These are phyloP conservation scores for Monilinia laxa DNA, from an alignment of 2,329 filamentous ascomycete genomes.

Conservation along the genomic window DNA sequence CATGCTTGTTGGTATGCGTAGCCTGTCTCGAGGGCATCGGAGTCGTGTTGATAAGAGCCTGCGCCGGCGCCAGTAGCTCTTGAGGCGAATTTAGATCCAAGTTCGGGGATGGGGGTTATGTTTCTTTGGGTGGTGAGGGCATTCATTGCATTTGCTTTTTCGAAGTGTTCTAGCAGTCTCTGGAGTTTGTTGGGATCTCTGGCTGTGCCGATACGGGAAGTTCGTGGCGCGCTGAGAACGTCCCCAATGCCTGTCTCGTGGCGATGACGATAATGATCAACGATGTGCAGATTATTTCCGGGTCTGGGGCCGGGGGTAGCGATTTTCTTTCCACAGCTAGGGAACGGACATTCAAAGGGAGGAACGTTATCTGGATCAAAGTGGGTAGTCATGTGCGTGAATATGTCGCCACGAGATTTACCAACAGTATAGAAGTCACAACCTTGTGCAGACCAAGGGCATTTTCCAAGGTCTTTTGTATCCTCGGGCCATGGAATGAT, in stretches of 20 bases:
- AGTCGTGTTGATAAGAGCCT: background rate
- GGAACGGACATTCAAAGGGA: slow-evolving; percentile 8
- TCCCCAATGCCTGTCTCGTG: background rate
- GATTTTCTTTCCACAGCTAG: background rate
- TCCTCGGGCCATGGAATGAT: slow-evolving; percentile 3
- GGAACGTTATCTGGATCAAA: background rate
- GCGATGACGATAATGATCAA: slow-evolving; percentile 18
- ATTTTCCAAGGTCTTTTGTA: background rate
- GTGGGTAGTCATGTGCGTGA: background rate
- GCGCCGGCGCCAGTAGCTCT: background rate
- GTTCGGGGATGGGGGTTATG: background rate
- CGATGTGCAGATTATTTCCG: background rate
- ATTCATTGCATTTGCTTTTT: slow-evolving; percentile 13
- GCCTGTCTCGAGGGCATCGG: background rate
- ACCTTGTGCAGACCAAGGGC: background rate
- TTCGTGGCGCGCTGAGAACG: background rate
- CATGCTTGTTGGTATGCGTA: background rate
- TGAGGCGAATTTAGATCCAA: background rate
- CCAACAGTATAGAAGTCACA: background rate
- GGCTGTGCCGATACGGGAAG: background rate
- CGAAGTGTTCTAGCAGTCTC: background rate
- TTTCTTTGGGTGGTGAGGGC: background rate
- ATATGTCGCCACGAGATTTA: background rate
- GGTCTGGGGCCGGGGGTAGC: background rate
- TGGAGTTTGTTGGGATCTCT: slow-evolving; percentile 6